A percentile compares a stretch with the other conserved stretches of the same genome.
These are phyloP conservation scores for Pisolithus marmoratus DNA, from an alignment of 768 basidiomycete genomes.

Conservation along the genomic window DNA sequence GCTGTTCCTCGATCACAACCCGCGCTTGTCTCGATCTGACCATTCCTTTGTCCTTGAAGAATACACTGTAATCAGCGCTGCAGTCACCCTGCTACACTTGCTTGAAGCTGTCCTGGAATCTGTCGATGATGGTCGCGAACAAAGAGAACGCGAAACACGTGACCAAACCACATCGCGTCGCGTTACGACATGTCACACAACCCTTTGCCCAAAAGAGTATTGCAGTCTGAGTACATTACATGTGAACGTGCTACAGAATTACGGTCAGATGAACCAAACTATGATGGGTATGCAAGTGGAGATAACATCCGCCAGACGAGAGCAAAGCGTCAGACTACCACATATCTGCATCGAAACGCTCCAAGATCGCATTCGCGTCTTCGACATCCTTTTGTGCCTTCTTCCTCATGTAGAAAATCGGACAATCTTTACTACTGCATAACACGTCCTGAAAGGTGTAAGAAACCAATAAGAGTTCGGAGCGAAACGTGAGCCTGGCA, in stretches of 20 bases:
- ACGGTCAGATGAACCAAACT: not conserved
- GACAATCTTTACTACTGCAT: conserved; percentile 95
- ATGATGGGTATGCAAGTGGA: not conserved
- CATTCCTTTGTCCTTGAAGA: conserved; percentile 12
- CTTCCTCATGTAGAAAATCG: conserved; percentile 98
- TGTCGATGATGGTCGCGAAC: conserved; percentile 21
- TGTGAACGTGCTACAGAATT: not conserved
- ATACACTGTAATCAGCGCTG: not conserved
- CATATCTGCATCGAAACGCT: conserved; percentile 74
- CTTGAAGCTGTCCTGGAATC: not conserved
- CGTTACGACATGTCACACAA: conserved; percentile 16
- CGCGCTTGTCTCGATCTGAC: conserved; percentile 18
- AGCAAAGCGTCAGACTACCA: conserved; percentile 41
- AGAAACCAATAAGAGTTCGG: not conserved
- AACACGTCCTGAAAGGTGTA: conserved; percentile 70
- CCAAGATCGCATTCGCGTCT: conserved; percentile 69
- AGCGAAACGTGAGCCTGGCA: not conserved
- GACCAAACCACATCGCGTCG: conserved; percentile 23
- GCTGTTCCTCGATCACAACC: conserved; percentile 6
- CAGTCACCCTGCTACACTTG: not conserved
- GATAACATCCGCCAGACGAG: too few species aligned
- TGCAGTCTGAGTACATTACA: not conserved
- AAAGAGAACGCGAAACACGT: conserved; percentile 23
- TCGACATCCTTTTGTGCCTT: conserved; percentile 98
- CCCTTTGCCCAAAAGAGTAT: too few species aligned